Percentiles rank a stretch among this genome's conserved stretches.
These are phyloP conservation scores for Pyrus pyrifolia DNA, from an alignment of 306 rosid species.

Conservation along the genomic window DNA sequence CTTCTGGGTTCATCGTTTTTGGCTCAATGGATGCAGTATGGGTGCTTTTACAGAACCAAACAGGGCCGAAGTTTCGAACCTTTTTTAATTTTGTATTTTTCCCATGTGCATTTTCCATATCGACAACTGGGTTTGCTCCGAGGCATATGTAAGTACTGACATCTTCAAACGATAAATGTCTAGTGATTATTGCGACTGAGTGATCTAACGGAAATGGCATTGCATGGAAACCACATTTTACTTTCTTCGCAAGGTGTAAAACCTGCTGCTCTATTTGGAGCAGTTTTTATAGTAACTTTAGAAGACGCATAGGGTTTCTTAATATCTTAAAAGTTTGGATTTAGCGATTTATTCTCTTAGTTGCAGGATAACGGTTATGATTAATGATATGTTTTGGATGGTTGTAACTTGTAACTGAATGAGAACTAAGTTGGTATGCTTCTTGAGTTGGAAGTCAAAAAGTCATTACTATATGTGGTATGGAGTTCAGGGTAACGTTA, in stretches of 20 bases:
- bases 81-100: not conserved
- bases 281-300: not conserved
- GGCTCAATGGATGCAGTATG: not conserved
- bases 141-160: not conserved
- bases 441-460: not conserved
- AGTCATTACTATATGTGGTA: not conserved
- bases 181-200: not conserved
- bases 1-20: not conserved
- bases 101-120: not conserved
- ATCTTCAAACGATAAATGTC: not conserved
- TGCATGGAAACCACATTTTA: not conserved
- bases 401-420: not conserved
- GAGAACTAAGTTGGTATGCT: not conserved
- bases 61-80: not conserved
- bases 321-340: not conserved
- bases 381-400: not conserved
- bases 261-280: not conserved
- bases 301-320: not conserved
- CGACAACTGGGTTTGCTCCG: not conserved
- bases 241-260: not conserved
- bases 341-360: not conserved
- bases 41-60: not conserved
- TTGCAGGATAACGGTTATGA: not conserved
- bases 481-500: not conserved
- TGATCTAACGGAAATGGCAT: slow-evolving; percentile 1